Base-by-base conservation (phyloP, 192 early-diverging fungal genomes). In the Dissophora globulifera region DNA sequence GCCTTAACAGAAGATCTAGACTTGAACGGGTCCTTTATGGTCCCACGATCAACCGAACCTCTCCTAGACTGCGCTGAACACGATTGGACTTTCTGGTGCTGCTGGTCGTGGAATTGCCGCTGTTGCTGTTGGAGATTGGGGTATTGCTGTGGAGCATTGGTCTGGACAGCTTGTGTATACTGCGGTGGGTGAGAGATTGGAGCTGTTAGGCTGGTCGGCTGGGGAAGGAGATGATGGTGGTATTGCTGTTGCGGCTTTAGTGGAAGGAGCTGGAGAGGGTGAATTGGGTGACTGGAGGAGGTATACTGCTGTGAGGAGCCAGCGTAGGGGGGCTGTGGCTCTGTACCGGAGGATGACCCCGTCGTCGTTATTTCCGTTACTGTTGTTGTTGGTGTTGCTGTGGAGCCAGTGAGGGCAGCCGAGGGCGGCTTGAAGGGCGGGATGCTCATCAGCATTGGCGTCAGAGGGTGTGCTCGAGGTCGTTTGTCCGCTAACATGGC, bases 11-110 rank as follows among this genome's bases (percentile, higher is more conserved):
- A 46, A 11, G 45, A 47, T 23, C 48, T 70, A 12, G 61, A 50
- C 42, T 52, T 63, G 48, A 47, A 51, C 9, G 66, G 48, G 26
- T 69, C 58, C 23, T 58, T 60, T 3, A 31, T 35, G n/a, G 53
- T 58, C 13, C 42, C 42, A 31, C 62, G 53, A 53, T 63, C 62
- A 13, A 23, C 30, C 27, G 69, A 64, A 4, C 55, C 35, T 16
- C 55, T 60, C 23, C 55, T 43, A 11, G 45, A 19, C n/a, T 57
- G 62, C 15, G 32, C 6, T 17, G n/a, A n/a, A n/a, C n/a, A n/a
- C n/a, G 60, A 25, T 40, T 63, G 60, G 30, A 40, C 53, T 29
- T 52, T 38, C 29, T 38, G 46, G 22, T 64, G 61, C 22, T 58
- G 60, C 17, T 62, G 60, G 3, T 72, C 61, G 31, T 25, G n/a